Base-by-base conservation (phyloP, 495 filamentous ascomycete genomes). In the Daldinia loculata region DNA sequence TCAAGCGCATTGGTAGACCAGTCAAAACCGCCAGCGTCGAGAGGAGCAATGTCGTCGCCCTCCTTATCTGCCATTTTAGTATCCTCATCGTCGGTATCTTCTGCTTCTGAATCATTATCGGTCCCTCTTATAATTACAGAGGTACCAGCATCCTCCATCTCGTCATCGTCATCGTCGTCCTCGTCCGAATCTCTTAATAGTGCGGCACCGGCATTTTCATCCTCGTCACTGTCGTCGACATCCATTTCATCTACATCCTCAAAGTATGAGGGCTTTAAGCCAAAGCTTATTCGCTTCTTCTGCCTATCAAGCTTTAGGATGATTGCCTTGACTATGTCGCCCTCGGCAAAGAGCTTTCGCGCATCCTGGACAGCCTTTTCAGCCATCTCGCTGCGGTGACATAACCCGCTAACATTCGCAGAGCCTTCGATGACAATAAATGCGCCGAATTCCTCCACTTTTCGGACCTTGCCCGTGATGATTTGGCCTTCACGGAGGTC, bases 221-320 rank as follows among this genome's bases (percentile, higher is more conserved):
- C 84, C 32, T 77, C 75, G 39, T 79, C 80, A 24, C 75, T 76
- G 8, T 74, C 84, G 60, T 83, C 85, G 9, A 85, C 84, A 17
- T 85, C 84, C 56, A 88, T 89, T 17, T 83, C 81, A 11, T 79
- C 80, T n/a, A 82, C 85, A 57, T 89, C 84, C 32, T 90, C 84
- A 72, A 99, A 94, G 76, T 96, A 95, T 2, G 92, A 94, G 36
- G 95, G 92, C 80, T 99, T 99, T 27, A 99, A 80, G 0, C 95
- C 93, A 75, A 99, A 92, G 62, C 84, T 94, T 69, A 99, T 90
- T 71, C 91, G 89, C 74, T 87, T 88, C 77, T 89, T 88, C 65
- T 90, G 83, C 15, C 75, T 67, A 71, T 98, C 90, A 29, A 99
- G 83, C 74, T 89, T 91, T 64, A 98, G 75, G 29, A 99, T 82